Percentiles rank a stretch among this genome's conserved stretches.
These are phyloP conservation scores for Lipomyces starkeyi DNA, from an alignment of 805 yeast genomes.

Conservation along the genomic window DNA sequence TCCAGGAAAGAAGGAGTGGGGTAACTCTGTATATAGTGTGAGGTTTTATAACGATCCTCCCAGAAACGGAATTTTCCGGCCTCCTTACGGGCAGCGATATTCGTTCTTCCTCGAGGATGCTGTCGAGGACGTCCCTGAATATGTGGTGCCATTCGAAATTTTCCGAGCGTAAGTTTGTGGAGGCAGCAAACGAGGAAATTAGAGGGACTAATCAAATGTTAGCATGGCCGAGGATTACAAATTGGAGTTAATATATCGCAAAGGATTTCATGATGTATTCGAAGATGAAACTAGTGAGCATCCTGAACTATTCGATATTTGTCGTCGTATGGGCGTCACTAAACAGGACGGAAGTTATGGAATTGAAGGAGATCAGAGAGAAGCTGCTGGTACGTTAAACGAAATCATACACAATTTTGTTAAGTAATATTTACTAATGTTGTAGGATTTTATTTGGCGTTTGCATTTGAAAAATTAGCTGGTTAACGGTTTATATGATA, in stretches of 20 bases:
- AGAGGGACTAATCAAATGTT: background rate
- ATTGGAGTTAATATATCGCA: slow-evolving; percentile 69
- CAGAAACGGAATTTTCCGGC: slow-evolving; percentile 70
- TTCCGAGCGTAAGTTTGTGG: slow-evolving; percentile 55
- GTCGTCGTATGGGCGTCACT: slow-evolving; percentile 54
- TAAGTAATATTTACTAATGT: slow-evolving; percentile 33
- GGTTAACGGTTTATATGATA: slow-evolving; percentile 9
- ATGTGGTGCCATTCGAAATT: slow-evolving; percentile 91
- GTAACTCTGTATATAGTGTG: slow-evolving; percentile 82
- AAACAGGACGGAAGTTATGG: slow-evolving; percentile 83
- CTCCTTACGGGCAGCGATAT: slow-evolving; percentile 84
- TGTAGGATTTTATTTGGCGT: slow-evolving; percentile 39
- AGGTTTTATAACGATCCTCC: slow-evolving; percentile 81
- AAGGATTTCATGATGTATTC: slow-evolving; percentile 82
- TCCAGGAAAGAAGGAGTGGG: slow-evolving; percentile 70
- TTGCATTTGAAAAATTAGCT: slow-evolving; percentile 37
- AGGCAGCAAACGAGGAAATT: background rate
- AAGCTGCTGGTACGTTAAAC: slow-evolving; percentile 82
- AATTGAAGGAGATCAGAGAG: slow-evolving; percentile 86
- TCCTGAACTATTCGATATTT: slow-evolving; percentile 42
- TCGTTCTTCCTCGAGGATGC: slow-evolving; percentile 87
- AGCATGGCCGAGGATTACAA: slow-evolving; percentile 80
- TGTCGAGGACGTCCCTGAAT: slow-evolving; percentile 95
- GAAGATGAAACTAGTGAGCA: slow-evolving; percentile 74
- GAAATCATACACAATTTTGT: slow-evolving; percentile 68